Percentiles rank a stretch among this genome's conserved stretches.
Conservation (phyloP, 2,329 filamentous ascomycete genomes). For the Penicillium sp. region DNA sequence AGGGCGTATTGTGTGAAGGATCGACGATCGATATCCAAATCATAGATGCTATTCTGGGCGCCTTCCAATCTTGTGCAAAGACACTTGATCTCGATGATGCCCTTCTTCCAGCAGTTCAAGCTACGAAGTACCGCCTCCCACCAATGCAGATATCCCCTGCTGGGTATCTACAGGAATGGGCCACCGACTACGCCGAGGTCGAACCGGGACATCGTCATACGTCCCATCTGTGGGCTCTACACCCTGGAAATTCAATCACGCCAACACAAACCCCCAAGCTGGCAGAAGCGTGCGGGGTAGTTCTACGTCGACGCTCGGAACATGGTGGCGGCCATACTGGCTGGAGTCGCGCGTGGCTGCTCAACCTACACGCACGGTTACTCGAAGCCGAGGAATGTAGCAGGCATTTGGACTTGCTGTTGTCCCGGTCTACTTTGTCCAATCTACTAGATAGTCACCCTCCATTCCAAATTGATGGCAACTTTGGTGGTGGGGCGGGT, state of each 20-base stretch:
- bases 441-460: slow-evolving; percentile 49
- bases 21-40: slow-evolving; percentile 51
- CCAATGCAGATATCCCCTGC: slow-evolving; percentile 23
- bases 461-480: slow-evolving; percentile 53
- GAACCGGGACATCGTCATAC: slow-evolving; percentile 54
- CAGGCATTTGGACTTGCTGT: slow-evolving; percentile 40
- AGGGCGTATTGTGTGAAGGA: slow-evolving; percentile 36
- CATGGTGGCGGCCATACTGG: slow-evolving; percentile 51
- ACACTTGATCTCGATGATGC: slow-evolving; percentile 13
- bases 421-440: slow-evolving; percentile 43
- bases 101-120: slow-evolving; percentile 16
- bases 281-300: slow-evolving; percentile 29
- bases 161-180: slow-evolving; percentile 36
- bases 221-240: slow-evolving; percentile 51
- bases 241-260: slow-evolving; percentile 46
- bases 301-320: slow-evolving; percentile 29
- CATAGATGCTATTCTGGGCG: slow-evolving; percentile 40
- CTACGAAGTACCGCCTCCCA: slow-evolving; percentile 16
- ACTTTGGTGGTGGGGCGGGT: slow-evolving; percentile 50
- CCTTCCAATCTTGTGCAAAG: slow-evolving; percentile 22
- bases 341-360: slow-evolving; percentile 53
- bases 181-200: slow-evolving; percentile 36
- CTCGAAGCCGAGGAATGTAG: slow-evolving; percentile 39
- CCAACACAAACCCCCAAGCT: slow-evolving; percentile 33
- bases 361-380: slow-evolving; percentile 51